Evolutionary conservation across 345 rosid genomes (phyloP), one percentile per base, ranked within the genome.

Genomic region (Lumnitzera racemosa): DNA sequence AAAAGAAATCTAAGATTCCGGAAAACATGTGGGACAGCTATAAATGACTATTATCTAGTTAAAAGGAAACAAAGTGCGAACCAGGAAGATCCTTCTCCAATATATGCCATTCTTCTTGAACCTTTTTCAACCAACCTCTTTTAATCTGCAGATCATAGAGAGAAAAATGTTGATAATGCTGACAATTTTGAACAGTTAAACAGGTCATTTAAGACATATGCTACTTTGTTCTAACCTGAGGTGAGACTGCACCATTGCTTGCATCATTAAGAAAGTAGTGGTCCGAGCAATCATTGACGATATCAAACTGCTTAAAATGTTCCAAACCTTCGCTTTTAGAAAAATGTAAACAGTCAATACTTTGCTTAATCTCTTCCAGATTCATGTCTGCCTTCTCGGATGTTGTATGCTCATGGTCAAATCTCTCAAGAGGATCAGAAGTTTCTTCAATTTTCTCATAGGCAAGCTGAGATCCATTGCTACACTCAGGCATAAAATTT

Each of bases 101-200:
- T 47, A 78, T 73, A 75, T 75, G 84, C 99, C 99, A 94, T 65
- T 94, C 99, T 74, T 82, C 88, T 67, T 79, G 95, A 73, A 94
- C 91, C 76, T 78, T 90, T 82, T 81, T 94, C 68, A 83, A 69
- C 99, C 95, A 87, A 62, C 81, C 62, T 74, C 77, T 79, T 68
- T 81, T 74, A 41, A 84, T 78, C 98, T 92, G 67, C 63, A 27
- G 54, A 57, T 55, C 60, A 59, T 43, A 56, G 67, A 62, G 49
- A 46, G 51, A 36, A 50, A 66, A 57, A 51, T 36, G 43, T 36
- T 36, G 43, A 36, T 1, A 36, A 36, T 36, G 9, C 9, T 36
- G 43, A 36, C 43, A 36, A 36, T 36, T 36, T 36, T 36, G 4
- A 36, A 6, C 43, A 36, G 11, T 36, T 36, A 36, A 36, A 36